Evolutionary conservation across 2,329 filamentous ascomycete genomes (phyloP), one percentile per base, ranked within the genome.

Genomic region (Colletotrichum filicis): DNA sequence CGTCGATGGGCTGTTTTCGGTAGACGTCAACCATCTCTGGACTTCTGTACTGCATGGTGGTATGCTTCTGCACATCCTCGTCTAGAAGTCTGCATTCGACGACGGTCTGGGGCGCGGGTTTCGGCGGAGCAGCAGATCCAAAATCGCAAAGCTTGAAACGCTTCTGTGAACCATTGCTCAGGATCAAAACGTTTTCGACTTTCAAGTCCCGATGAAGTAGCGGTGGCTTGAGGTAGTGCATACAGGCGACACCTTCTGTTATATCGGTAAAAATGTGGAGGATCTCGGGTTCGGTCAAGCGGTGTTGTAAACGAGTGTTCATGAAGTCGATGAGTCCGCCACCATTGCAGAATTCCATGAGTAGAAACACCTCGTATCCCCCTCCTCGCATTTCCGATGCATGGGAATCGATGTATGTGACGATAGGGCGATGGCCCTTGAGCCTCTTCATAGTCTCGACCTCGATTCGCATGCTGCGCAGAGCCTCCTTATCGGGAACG

Each of bases 371-470:
- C 86, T 99, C 97, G 82, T 98, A 99, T 71, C 97, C 97, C 55
- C 95, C 95, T 64, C 94, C 95, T 78, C 94, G 93, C 78, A 98
- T 87, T 84, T 98, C 95, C 19, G 95, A 98, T 49, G 97, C 97
- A 84, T 99, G 97, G 76, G 96, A 98, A 86, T 99, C 97, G 82
- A 98, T 95, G 85, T 99, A 99, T 72, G 93, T 98, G 79, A 99
- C 97, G 80, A 99, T 98, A 78, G 97, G 93, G 75, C 92, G 92
- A 88, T 98, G 97, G 70, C 97, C 97, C 87, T 98, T 98, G 78
- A 99, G 89, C 84, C 97, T 95, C 91, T 99, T 99, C 97, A 99
- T 99, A 16, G 97, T 99, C 86, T 99, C 97, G 78, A 99, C 97
- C 87, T 99, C 97, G 77, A 92, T 98, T 83, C 97, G 92, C 97